A percentile compares a stretch with the other conserved stretches of the same genome.
Conservation (phyloP, 2,329 filamentous ascomycete species). For the Aspergillus thermomutatus region DNA sequence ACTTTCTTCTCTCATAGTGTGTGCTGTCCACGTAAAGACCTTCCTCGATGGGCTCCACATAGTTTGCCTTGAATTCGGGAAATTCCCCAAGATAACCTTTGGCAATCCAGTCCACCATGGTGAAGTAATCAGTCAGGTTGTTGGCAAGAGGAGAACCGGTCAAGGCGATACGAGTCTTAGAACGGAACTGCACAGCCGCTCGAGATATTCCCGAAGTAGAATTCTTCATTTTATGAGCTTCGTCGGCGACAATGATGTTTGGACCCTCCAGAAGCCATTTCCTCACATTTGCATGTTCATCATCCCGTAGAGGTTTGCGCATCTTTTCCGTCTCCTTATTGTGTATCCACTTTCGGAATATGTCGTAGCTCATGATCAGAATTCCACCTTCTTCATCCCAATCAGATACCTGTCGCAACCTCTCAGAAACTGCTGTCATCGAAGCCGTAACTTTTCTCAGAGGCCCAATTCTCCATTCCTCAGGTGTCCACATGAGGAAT, state of each 20-base stretch:
- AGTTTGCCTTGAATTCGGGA: constrained; percentile 67
- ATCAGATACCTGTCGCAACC: constrained; percentile 46
- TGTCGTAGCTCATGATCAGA: constrained; percentile 70
- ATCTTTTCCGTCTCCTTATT: constrained; percentile 29
- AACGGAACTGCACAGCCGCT: constrained; percentile 59
- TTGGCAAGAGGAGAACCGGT: constrained; percentile 86
- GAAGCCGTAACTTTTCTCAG: constrained; percentile 55
- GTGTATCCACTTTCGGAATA: constrained; percentile 55
- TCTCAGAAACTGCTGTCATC: constrained; percentile 27
- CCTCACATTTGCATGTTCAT: constrained; percentile 39
- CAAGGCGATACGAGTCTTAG: constrained; percentile 72
- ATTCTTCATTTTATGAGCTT: constrained; percentile 80
- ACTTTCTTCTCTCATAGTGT: constrained; percentile 52
- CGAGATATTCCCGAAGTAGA: constrained; percentile 49
- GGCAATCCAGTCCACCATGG: constrained; percentile 86
- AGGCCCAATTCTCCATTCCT: constrained; percentile 50
- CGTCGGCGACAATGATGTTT: constrained; percentile 76
- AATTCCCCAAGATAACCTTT: constrained; percentile 70
- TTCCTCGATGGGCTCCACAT: constrained; percentile 66
- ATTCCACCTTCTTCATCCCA: constrained; percentile 70
- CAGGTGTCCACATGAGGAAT: constrained; percentile 65
- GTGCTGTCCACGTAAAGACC: constrained; percentile 68
- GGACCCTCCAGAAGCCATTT: constrained; percentile 58
- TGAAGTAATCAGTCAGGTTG: constrained; percentile 76
- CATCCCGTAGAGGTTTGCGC: constrained; percentile 27